phyloP scores from a whole-genome alignment of 768 basidiomycete species.

The Boletales sp. region DNA sequence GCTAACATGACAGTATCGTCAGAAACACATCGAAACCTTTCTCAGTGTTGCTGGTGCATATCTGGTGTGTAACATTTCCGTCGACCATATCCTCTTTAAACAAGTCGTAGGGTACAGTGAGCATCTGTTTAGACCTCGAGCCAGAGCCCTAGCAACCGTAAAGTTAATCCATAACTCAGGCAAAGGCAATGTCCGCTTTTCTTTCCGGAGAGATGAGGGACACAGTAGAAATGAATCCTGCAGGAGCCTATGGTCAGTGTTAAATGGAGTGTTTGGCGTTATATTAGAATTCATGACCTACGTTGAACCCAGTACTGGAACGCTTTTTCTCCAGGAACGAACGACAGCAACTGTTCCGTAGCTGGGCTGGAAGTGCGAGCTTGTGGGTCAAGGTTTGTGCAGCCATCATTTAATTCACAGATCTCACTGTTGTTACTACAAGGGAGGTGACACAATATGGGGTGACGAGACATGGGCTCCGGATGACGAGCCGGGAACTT shows the following conservation, averaged over 20 bases:
- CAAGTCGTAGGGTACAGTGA: slow-evolving; percentile 63
- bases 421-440: not conserved
- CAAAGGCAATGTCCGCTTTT: slow-evolving; percentile 94
- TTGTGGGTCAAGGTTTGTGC: slow-evolving; percentile 84
- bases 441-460: slow-evolving; percentile 87
- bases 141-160: not conserved
- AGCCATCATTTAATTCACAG: too few species aligned
- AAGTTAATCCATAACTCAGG: slow-evolving; percentile 37
- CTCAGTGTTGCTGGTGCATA: slow-evolving; percentile 86
- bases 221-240: slow-evolving; percentile 81
- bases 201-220: slow-evolving; percentile 96
- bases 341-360: slow-evolving; percentile 83
- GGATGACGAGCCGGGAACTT: slow-evolving; percentile 58
- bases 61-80: slow-evolving; percentile 46
- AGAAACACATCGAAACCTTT: slow-evolving; percentile 85
- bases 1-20: not conserved
- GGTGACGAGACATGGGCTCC: slow-evolving; percentile 73
- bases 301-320: slow-evolving; percentile 54
- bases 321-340: slow-evolving; percentile 90
- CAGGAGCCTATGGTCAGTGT: slow-evolving; percentile 65
- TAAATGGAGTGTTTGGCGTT: not conserved
- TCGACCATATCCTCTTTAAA: not conserved
- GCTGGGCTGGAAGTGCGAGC: slow-evolving; percentile 92
- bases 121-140: slow-evolving; percentile 18
- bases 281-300: not conserved